Percentiles rank a stretch among this genome's conserved stretches.
Conservation (phyloP, 2,329 filamentous ascomycete genomes). For the Orbilia javanica region DNA sequence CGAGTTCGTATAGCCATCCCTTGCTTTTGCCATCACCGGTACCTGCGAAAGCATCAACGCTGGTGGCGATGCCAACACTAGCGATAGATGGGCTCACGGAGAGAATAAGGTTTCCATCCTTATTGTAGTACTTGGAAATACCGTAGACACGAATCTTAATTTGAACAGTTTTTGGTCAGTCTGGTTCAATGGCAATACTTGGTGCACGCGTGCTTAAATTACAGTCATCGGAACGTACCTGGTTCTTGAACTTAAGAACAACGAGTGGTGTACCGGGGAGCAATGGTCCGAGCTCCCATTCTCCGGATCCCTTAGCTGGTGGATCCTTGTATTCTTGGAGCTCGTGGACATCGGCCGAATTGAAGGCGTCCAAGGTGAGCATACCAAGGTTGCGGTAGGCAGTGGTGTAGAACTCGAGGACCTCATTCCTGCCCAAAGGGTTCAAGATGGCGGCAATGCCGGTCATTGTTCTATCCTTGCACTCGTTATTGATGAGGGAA, state of each 20-base stretch:
- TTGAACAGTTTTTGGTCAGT: neutral
- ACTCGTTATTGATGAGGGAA: neutral
- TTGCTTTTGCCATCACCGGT: neutral
- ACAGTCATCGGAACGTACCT: slow-evolving; percentile 9
- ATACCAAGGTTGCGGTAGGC: slow-evolving; percentile 19
- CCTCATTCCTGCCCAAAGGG: neutral
- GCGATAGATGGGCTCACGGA: neutral
- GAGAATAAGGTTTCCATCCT: neutral
- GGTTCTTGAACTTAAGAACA: slow-evolving; percentile 17
- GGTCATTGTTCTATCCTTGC: neutral
- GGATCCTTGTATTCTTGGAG: neutral
- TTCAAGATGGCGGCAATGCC: slow-evolving; percentile 20
- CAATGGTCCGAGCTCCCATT: slow-evolving; percentile 6
- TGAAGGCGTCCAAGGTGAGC: neutral
- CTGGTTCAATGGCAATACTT: neutral
- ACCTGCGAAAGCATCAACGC: neutral
- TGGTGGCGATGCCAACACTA: neutral
- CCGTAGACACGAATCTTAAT: neutral
- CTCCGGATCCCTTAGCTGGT: neutral
- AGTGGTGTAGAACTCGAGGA: slow-evolving; percentile 20
- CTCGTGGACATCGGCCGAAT: neutral
- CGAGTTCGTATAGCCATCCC: neutral
- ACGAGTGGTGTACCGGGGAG: slow-evolving; percentile 20
- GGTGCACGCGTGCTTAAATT: neutral
- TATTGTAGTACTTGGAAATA: neutral